phyloP scores from a whole-genome alignment of 2,329 filamentous ascomycete genomes.

The Phialocephala subalpina region DNA sequence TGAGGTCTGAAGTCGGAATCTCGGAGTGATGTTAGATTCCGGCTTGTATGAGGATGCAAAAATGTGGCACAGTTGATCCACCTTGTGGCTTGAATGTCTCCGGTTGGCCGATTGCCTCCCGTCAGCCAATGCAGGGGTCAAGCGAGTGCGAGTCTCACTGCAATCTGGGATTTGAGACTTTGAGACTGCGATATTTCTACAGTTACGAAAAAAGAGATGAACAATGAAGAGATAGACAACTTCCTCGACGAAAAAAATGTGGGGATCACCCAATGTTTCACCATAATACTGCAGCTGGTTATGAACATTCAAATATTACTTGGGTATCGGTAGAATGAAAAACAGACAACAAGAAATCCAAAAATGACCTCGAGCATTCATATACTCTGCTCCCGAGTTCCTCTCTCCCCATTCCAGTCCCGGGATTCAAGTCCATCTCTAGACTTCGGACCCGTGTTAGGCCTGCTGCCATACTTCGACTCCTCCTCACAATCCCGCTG shows the following conservation, averaged over 20 bases:
- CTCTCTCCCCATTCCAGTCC: too few species aligned
- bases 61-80: neutral
- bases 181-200: neutral
- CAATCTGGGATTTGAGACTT: neutral
- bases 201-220: neutral
- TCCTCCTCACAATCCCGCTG: neutral
- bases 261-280: too few species aligned
- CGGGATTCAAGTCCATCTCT: neutral
- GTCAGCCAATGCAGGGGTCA: neutral
- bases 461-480: slow-evolving; percentile 12
- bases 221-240: neutral
- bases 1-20: slow-evolving; percentile 3
- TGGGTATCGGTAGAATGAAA: slow-evolving; percentile 2
- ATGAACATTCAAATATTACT: neutral
- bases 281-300: too few species aligned
- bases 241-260: neutral
- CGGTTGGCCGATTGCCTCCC: neutral
- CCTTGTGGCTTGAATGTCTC: neutral
- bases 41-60: neutral
- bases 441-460: neutral
- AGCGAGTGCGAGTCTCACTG: neutral
- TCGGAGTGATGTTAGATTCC: slow-evolving; percentile 10
- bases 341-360: neutral
- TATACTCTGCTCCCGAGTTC: neutral
- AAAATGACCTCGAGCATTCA: neutral